These are phyloP conservation scores for Mortierella sp. DNA, from an alignment of 371 early-diverging fungal species.

Conservation along the genomic window DNA sequence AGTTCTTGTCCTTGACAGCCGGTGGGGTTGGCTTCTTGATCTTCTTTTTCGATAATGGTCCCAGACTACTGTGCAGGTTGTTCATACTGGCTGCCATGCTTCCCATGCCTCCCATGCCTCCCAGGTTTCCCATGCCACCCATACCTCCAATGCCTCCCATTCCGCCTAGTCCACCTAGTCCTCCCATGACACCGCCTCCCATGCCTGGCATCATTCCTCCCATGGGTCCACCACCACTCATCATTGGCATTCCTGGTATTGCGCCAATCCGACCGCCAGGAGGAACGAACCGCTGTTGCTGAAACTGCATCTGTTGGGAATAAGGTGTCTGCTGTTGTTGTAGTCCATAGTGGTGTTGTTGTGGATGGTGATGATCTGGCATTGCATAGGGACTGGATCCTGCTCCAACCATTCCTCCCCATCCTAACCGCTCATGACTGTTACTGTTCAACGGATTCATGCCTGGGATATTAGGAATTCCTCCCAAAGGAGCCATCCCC, in stretches of 20 bases:
- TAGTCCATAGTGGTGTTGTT: conserved; percentile 10
- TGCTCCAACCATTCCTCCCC: conserved; percentile 50
- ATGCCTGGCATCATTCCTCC: conserved; percentile 16
- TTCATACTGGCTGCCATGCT: conserved; percentile 10
- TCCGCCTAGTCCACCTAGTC: conserved; percentile 13
- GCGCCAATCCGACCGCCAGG: conserved; percentile 14
- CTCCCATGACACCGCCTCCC: conserved; percentile 18
- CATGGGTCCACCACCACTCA: not conserved
- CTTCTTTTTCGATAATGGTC: conserved; percentile 36
- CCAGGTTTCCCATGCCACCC: conserved; percentile 17
- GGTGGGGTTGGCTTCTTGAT: conserved; percentile 21
- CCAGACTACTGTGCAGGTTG: not conserved
- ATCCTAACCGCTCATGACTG: conserved; percentile 24
- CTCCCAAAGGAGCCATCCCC: conserved; percentile 16
- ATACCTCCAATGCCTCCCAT: conserved; percentile 16
- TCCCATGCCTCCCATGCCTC: conserved; percentile 15
- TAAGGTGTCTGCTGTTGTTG: conserved; percentile 25
- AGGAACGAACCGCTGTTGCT: conserved; percentile 18
- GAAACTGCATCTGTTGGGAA: conserved; percentile 20
- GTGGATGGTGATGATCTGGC: conserved; percentile 12
- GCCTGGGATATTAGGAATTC: conserved; percentile 29
- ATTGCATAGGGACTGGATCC: conserved; percentile 30
- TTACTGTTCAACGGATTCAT: conserved; percentile 22
- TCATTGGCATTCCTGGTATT: conserved; percentile 4
- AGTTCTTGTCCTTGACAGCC: conserved; percentile 50